Base-by-base conservation (phyloP, 2,329 filamentous ascomycete genomes). In the Apiospora saccharicola region DNA sequence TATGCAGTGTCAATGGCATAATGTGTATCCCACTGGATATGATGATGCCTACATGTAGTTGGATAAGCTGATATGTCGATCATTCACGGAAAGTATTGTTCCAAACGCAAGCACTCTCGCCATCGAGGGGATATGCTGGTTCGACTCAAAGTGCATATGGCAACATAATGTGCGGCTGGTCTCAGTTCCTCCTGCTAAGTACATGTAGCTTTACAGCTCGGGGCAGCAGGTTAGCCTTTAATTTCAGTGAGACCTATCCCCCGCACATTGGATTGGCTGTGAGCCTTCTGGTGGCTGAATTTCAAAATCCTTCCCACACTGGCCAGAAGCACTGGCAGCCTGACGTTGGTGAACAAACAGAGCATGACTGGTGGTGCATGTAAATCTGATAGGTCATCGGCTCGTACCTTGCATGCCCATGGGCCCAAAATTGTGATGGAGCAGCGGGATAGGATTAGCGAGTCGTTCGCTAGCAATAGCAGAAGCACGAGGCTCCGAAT, bases 361-460 rank as follows among this genome's bases (percentile, higher is more conserved):
- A 34, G 14, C 53, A 37, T 41, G 57, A 41, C 57, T 37, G n/a
- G 26, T n/a, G 53, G 30, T 10, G 34, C n/a, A 64, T 13, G 26
- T 61, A 61, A 12, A 37, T 24, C 34, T 64, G 57, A 64, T 64
- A 64, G 57, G 57, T 41, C 34, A 64, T 64, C 34, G 57, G 12
- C 30, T 19, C 34, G 57, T 64, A 64, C 57, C 57, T 64, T 41
- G 57, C 57, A 64, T 64, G 57, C 22, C 57, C 57, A n/a, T n/a
- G 19, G 34, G 4, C 57, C 57, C 57, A 41, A 64, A 64, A 41
- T 41, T 41, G 57, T 13, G 34, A 64, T 41, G 57, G 57, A 13
- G 57, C 34, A 64, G 57, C 34, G 57, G 57, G 30, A 64, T 22
- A 37, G n/a, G 8, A 41, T 41, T 64, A 64, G 57, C 57, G 34